Base-by-base conservation (phyloP, 1,284 basidiomycete species). In the Singerocomus rubriflavus region DNA sequence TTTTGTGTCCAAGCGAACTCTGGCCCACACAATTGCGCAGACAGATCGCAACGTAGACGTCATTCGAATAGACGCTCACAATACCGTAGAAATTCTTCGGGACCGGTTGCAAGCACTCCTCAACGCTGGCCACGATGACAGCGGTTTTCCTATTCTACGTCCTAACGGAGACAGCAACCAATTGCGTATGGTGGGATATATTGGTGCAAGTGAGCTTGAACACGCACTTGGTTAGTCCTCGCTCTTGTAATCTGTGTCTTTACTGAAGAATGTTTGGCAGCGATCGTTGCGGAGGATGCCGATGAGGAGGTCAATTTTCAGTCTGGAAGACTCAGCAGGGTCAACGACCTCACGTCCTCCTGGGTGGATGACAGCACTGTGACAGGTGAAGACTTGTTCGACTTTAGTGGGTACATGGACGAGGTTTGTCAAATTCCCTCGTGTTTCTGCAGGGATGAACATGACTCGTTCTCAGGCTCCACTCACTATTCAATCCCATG, bases 161-260 rank as follows among this genome's bases (percentile, higher is more conserved):
- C 69, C 58, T 25, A 78, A 73, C 64, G 55, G 51, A 9, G 66
- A 79, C 43, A 71, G 71, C 6, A 72, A 75, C 21, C 77, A 79
- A 32, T 57, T 79, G 57, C 79, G 89, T 36, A 80, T 97, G 75
- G 79, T 93, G n/a, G 96, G 94, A 4, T 96, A 95, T 68, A 88
- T 98, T 54, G 93, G 93, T 0, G 82, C 87, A 31, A 93, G 86
- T 64, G 96, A 98, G 69, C 79, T 99, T 27, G 93, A 97, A 62
- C 93, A 98, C 68, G 93, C 92, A 4, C 72, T 97, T n/a, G 81
- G 93, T 93, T 64, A 57, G 84, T 73, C 16, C 39, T 50, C 44
- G 33, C 6, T 3, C 35, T 51, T 42, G 37, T 52, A 25, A 10
- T 37, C 14, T 35, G 6, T 48, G 5, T 10, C 8, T 7, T 40